Base-by-base conservation (phyloP, 2,329 filamentous ascomycete species). In the Cladosporium sp. region DNA sequence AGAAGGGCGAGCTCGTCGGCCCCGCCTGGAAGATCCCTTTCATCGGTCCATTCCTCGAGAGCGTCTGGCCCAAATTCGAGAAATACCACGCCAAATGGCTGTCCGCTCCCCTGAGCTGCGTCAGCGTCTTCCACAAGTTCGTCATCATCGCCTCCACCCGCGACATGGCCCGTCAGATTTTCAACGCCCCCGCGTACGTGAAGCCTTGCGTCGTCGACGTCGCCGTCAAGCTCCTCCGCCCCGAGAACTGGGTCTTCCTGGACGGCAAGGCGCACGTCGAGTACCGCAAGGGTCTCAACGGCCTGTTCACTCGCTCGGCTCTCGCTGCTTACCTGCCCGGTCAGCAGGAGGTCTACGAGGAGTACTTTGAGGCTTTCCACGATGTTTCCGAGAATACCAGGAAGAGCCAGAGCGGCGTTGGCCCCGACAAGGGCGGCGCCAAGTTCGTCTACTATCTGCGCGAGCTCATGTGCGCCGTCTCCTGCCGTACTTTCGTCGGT, bases 71-170 rank as follows among this genome's bases (percentile, higher is more conserved):
- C 52, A 89, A 92, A 65, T 97, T 96, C 68, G 83, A 86, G 54
- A 82, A 91, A 64, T 99, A 99, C 75, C 80, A 91, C 69, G 85
- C 80, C 54, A 96, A 97, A 78, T 99, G 93, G 93, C 71, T 80
- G 62, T 95, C 89, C 65, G 93, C 88, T 41, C 85, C 88, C 42
- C 78, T 99, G 61, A 96, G 91, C 78, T 99, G 93, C 67, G 93
- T 99, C 55, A 96, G 91, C 2, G 90, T 99, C 64, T 99, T 99
- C 77, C 93, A 99, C 83, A 99, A 97, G 89, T 99, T 99, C 69
- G 93, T 97, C 58, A 90, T 99, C 51, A 96, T 99, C 68, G 92
- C 91, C 29, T 95, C 91, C 15, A 90, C 86, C 47, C 89, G 93
- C 65, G 93, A 97, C 67, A 89, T 97, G 81, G 87, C 92, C 52